phyloP scores from a whole-genome alignment of 345 rosid genomes.

The Durio zibethinus region DNA sequence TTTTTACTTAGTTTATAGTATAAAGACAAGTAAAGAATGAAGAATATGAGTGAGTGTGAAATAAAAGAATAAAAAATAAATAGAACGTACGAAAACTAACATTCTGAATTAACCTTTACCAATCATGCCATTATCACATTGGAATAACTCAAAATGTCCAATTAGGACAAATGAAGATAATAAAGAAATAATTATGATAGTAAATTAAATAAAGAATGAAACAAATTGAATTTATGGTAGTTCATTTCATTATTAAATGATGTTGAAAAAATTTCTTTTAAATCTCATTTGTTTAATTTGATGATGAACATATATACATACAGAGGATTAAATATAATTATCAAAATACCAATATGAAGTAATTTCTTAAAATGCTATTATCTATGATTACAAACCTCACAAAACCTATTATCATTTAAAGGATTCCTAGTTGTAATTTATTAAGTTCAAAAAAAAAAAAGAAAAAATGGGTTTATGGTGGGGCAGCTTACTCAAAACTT shows the following conservation, averaged over 20 bases:
- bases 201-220: background rate
- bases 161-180: background rate
- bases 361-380: background rate
- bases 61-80: background rate
- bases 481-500: background rate
- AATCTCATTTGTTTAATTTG: background rate
- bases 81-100: background rate
- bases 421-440: background rate
- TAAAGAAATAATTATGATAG: background rate
- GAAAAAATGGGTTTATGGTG: background rate
- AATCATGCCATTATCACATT: background rate
- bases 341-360: background rate
- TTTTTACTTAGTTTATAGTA: background rate
- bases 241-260: background rate
- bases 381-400: background rate
- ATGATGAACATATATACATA: background rate
- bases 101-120: background rate
- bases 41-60: background rate
- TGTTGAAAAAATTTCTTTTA: background rate
- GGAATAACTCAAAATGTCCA: background rate
- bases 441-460: no score
- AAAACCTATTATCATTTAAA: background rate
- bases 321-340: no score
- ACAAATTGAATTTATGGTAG: background rate
- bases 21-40: background rate